Evolutionary conservation across 2,329 filamentous ascomycete genomes (phyloP).

Genomic region (Trichoderma semiorbis): DNA sequence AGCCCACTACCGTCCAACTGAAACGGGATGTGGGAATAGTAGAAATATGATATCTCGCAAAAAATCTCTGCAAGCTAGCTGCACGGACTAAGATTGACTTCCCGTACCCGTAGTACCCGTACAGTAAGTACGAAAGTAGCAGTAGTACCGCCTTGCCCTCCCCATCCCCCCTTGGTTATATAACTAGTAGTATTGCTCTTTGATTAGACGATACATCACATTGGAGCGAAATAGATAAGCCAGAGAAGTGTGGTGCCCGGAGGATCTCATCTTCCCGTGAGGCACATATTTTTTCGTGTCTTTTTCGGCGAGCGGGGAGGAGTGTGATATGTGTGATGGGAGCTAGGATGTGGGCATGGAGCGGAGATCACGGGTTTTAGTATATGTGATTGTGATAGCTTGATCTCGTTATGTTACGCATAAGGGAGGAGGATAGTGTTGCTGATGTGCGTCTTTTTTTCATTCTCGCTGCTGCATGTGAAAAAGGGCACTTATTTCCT

Average conservation of each 20-base stretch:
- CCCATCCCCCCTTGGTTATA: not conserved
- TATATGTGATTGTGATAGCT: conserved; percentile 1
- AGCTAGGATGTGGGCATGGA: conserved; percentile 10
- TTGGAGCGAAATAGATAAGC: not conserved
- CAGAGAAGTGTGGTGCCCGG: not conserved
- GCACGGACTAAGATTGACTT: not conserved
- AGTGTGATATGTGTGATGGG: conserved; percentile 10
- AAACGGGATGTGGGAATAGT: not conserved
- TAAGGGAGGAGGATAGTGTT: not conserved
- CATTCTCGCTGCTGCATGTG: not conserved
- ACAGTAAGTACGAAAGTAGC: not conserved
- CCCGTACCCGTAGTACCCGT: not conserved
- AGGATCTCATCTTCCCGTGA: not conserved
- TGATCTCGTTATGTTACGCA: not conserved
- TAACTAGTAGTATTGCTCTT: not conserved
- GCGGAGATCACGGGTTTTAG: conserved; percentile 15
- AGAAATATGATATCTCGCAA: not conserved
- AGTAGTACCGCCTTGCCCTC: not conserved
- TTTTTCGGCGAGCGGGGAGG: not conserved
- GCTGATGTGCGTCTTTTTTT: not conserved
- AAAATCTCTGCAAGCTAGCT: not conserved
- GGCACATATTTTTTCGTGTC: not conserved
- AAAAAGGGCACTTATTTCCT: not conserved
- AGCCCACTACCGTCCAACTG: not conserved
- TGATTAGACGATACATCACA: not conserved